Evolutionary conservation across 805 yeast genomes (phyloP).

Genomic region (Candida easanensis): DNA sequence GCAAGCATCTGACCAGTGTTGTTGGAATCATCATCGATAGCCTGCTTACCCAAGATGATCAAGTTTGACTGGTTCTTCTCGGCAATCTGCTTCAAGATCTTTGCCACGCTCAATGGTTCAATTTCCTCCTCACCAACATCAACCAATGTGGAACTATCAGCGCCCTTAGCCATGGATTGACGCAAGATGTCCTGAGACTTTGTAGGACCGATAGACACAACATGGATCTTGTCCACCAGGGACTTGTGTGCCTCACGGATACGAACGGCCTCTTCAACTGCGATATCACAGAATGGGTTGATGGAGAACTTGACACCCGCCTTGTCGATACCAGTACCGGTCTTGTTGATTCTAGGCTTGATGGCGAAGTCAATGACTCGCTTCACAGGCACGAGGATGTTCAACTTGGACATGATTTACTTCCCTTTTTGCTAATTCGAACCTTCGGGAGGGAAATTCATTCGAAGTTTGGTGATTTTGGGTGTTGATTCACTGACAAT

Average conservation of each 20-base stretch:
- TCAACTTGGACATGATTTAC: constrained; percentile 43
- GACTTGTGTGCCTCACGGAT: constrained; percentile 64
- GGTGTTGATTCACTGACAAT: not conserved
- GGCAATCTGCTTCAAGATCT: constrained; percentile 70
- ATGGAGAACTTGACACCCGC: constrained; percentile 89
- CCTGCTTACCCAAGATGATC: constrained; percentile 91
- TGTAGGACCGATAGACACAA: constrained; percentile 84
- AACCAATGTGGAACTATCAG: constrained; percentile 77
- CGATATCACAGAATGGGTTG: constrained; percentile 98
- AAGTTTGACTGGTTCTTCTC: constrained; percentile 71
- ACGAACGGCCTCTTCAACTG: constrained; percentile 89
- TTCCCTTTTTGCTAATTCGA: too few species aligned
- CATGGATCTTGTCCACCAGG: constrained; percentile 78
- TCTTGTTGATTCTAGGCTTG: constrained; percentile 86
- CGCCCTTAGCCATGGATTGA: constrained; percentile 93
- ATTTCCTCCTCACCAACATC: constrained; percentile 70
- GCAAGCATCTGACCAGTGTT: constrained; percentile 98
- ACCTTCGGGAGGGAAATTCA: too few species aligned
- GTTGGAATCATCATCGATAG: constrained; percentile 92
- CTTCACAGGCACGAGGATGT: constrained; percentile 90
- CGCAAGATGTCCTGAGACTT: constrained; percentile 87
- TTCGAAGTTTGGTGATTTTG: not conserved
- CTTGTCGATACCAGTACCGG: constrained; percentile 76
- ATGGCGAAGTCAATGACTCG: constrained; percentile 92
- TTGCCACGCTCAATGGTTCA: constrained; percentile 90